Percentiles rank a stretch among this genome's conserved stretches.
Conservation (phyloP, 768 basidiomycete species). For the Zangia roseola region DNA sequence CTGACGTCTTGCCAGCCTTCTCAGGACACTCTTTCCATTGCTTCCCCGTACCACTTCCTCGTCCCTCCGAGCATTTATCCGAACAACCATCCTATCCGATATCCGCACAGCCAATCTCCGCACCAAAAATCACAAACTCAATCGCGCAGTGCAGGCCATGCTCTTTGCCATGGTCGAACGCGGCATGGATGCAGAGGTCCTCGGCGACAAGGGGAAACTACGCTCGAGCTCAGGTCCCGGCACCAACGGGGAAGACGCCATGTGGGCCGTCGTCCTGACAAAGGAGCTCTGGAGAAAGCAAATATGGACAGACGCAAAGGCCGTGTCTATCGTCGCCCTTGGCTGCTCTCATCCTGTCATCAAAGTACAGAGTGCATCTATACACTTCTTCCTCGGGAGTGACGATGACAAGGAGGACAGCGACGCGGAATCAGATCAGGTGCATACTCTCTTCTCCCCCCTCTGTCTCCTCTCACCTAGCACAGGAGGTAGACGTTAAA, state of each 20-base stretch:
- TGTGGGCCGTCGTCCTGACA: slow-evolving; percentile 95
- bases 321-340: slow-evolving; percentile 86
- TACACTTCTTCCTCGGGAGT: slow-evolving; percentile 95
- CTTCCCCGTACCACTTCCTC: slow-evolving; percentile 92
- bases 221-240: slow-evolving; percentile 40
- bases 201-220: slow-evolving; percentile 83
- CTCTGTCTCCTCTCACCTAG: slow-evolving; percentile 3
- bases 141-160: slow-evolving; percentile 93
- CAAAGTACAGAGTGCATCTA: slow-evolving; percentile 91
- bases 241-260: slow-evolving; percentile 75
- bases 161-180: slow-evolving; percentile 95
- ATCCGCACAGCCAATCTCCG: slow-evolving; percentile 87
- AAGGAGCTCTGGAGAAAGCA: slow-evolving; percentile 94
- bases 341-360: slow-evolving; percentile 92
- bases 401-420: slow-evolving; percentile 75
- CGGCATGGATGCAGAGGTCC: slow-evolving; percentile 79
- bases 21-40: slow-evolving; percentile 90
- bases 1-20: slow-evolving; percentile 52
- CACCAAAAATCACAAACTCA: slow-evolving; percentile 92
- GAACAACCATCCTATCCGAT: slow-evolving; percentile 91
- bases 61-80: slow-evolving; percentile 78
- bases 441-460: not conserved
- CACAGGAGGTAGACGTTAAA: slow-evolving; percentile 62
- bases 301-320: slow-evolving; percentile 90
- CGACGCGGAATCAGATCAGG: slow-evolving; percentile 65